Evolutionary conservation across 352 stramenopile genomes (phyloP).

Genomic region (Pythium utonaiense): DNA sequence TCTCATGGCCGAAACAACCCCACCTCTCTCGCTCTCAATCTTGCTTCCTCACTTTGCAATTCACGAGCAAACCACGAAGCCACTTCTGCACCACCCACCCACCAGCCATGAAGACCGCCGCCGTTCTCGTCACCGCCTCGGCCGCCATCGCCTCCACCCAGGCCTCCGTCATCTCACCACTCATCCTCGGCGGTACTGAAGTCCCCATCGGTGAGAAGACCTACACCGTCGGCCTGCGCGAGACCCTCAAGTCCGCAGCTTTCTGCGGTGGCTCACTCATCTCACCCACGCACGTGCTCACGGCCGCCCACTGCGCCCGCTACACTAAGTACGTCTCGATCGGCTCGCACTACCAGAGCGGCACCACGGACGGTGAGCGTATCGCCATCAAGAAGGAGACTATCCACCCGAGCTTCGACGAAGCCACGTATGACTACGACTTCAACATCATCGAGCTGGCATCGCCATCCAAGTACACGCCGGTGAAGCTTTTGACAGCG

Average conservation of each 20-base stretch:
- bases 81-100: too few relatives aligned
- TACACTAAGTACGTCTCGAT: slow-evolving; percentile 45
- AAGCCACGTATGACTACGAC: slow-evolving; percentile 36
- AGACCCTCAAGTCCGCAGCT: background rate
- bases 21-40: too few relatives aligned
- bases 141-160: background rate
- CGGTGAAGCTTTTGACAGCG: background rate
- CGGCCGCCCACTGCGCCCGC: slow-evolving; percentile 43
- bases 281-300: slow-evolving; percentile 36
- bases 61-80: too few relatives aligned
- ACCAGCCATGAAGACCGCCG: too few relatives aligned
- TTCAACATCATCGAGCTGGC: slow-evolving; percentile 39
- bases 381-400: slow-evolving; percentile 3
- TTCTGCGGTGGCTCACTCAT: slow-evolving; percentile 46
- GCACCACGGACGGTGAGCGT: slow-evolving; percentile 35
- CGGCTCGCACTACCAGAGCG: slow-evolving; percentile 50
- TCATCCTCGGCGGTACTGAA: slow-evolving; percentile 46
- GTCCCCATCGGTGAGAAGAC: slow-evolving; percentile 36
- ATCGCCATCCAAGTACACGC: background rate
- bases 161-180: slow-evolving; percentile 12
- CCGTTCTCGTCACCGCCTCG: background rate
- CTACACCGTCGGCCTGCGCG: slow-evolving; percentile 26
- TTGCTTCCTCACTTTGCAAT: too few relatives aligned
- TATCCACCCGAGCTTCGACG: slow-evolving; percentile 4
- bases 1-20: too few relatives aligned